Evolutionary conservation across 805 yeast genomes (phyloP).

Genomic region (Tetrapisispora nanseiensis): DNA sequence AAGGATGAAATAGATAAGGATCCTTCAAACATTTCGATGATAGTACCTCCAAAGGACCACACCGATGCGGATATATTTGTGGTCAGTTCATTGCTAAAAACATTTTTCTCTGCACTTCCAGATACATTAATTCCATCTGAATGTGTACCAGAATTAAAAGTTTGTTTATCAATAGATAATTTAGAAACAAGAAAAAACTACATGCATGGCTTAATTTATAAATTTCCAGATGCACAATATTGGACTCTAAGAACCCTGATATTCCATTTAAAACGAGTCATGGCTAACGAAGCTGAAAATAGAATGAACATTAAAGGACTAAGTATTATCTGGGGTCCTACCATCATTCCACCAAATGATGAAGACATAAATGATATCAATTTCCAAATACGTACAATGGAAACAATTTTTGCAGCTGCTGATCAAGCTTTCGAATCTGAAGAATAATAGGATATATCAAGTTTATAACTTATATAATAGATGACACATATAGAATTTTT

Average conservation of each 20-base stretch:
- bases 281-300: constrained; percentile 50
- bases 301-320: constrained; percentile 76
- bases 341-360: constrained; percentile 59
- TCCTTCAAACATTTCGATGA: constrained; percentile 52
- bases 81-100: constrained; percentile 80
- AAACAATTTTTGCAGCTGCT: constrained; percentile 75
- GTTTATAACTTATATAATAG: not conserved
- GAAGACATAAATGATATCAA: constrained; percentile 65
- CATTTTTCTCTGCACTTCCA: constrained; percentile 75
- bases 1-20: constrained; percentile 64
- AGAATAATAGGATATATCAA: not conserved
- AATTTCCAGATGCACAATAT: constrained; percentile 89
- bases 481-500: not conserved
- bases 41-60: constrained; percentile 45
- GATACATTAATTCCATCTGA: constrained; percentile 35
- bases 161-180: constrained; percentile 63
- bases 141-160: constrained; percentile 24
- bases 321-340: constrained; percentile 94
- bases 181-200: constrained; percentile 54
- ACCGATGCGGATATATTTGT: constrained; percentile 76
- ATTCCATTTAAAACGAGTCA: constrained; percentile 74
- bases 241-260: constrained; percentile 79
- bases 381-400: constrained; percentile 67
- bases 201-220: constrained; percentile 79
- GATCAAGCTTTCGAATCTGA: constrained; percentile 70